Percentiles rank a stretch among this genome's conserved stretches.
Evolutionary conservation across 1,284 basidiomycete genomes (phyloP).

Genomic region (Ustilago nuda): DNA sequence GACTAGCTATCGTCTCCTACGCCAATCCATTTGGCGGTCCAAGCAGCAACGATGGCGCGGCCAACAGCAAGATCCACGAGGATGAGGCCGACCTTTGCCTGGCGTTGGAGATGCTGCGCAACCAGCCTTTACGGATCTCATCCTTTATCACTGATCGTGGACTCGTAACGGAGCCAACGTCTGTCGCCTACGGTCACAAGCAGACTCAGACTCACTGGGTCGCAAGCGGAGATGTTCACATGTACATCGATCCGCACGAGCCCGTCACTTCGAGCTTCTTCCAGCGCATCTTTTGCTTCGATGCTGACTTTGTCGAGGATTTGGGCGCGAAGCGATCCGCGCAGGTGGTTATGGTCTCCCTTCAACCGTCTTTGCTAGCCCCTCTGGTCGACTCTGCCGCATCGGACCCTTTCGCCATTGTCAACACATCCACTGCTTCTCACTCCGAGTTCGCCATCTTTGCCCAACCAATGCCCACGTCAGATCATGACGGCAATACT

Average conservation of each 20-base stretch:
- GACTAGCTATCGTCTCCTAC: conserved; percentile 61
- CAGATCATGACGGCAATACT: not conserved
- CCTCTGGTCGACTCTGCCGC: not conserved
- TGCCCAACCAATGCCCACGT: conserved; percentile 22
- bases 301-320: conserved; percentile 40
- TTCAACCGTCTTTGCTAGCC: conserved; percentile 14
- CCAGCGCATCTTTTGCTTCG: conserved; percentile 56
- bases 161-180: not conserved
- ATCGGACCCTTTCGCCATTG: conserved; percentile 25
- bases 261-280: conserved; percentile 57
- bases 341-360: conserved; percentile 27
- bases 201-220: conserved; percentile 31
- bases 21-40: conserved; percentile 51
- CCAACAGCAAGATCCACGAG: not conserved
- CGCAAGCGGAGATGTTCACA: conserved; percentile 42
- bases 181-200: not conserved
- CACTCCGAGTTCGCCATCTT: conserved; percentile 50
- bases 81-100: conserved; percentile 63
- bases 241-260: conserved; percentile 53
- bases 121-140: conserved; percentile 51
- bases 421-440: conserved; percentile 10
- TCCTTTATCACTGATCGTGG: conserved; percentile 9
- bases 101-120: conserved; percentile 66
- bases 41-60: conserved; percentile 9
- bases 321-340: conserved; percentile 21